Evolutionary conservation across 2,329 filamentous ascomycete species (phyloP).

Genomic region (Microsporum ferrugineum): DNA sequence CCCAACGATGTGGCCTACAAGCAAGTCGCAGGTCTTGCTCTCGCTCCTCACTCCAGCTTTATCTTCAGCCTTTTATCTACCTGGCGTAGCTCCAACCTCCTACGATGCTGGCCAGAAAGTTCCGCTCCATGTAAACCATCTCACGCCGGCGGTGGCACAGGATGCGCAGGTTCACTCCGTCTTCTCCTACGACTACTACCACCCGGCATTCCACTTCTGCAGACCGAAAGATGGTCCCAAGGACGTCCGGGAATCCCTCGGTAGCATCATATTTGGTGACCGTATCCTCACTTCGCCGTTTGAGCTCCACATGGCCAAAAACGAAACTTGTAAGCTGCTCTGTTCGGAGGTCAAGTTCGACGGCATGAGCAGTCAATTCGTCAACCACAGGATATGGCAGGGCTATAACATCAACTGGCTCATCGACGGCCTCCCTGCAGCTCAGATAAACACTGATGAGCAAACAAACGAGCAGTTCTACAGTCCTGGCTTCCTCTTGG

Average conservation of each 20-base stretch:
- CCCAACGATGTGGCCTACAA: constrained; percentile 28
- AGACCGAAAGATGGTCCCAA: constrained; percentile 63
- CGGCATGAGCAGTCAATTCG: constrained; percentile 58
- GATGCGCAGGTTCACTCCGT: constrained; percentile 83
- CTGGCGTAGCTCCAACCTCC: constrained; percentile 85
- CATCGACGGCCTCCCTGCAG: constrained; percentile 84
- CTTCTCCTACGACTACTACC: constrained; percentile 93
- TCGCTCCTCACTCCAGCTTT: constrained; percentile 25
- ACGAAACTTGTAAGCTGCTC: constrained; percentile 75
- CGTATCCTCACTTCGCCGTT: constrained; percentile 95
- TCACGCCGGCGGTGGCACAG: constrained; percentile 70
- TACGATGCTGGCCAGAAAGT: constrained; percentile 72
- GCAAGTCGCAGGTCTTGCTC: constrained; percentile 21
- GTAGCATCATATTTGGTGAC: constrained; percentile 94
- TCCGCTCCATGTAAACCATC: constrained; percentile 81
- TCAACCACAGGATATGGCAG: constrained; percentile 69
- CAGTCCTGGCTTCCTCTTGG: constrained; percentile 80
- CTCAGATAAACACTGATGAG: constrained; percentile 67
- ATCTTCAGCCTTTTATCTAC: constrained; percentile 77
- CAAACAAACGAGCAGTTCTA: constrained; percentile 71
- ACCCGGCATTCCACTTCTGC: constrained; percentile 79
- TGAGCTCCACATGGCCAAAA: constrained; percentile 70
- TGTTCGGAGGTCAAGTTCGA: constrained; percentile 59
- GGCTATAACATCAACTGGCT: constrained; percentile 93
- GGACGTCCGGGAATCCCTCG: constrained; percentile 75